Evolutionary conservation across 305 asterid genomes (phyloP).

Genomic region (Fraxinus greggii): DNA sequence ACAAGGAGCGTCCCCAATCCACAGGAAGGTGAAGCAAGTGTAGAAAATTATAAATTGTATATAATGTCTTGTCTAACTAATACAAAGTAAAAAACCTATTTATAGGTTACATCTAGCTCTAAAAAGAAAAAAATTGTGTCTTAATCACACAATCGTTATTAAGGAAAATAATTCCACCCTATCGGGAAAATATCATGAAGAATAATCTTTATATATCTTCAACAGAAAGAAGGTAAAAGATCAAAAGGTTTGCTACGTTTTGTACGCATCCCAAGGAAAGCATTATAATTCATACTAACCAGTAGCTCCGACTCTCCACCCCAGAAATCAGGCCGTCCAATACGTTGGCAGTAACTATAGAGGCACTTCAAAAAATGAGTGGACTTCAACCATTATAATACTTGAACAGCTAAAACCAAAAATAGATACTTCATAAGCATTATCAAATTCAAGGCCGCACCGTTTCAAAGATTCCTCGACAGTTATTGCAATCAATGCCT

Average conservation of each 20-base stretch:
- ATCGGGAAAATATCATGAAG: not conserved
- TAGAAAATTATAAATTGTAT: not conserved
- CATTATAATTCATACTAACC: constrained; percentile 45
- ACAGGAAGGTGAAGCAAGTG: not conserved
- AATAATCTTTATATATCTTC: not conserved
- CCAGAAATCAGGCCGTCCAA: constrained; percentile 89
- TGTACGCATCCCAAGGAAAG: constrained; percentile 3
- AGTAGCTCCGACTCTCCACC: constrained; percentile 96
- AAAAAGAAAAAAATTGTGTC: not conserved
- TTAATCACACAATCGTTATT: not conserved
- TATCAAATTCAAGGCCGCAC: constrained; percentile 45
- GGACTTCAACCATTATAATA: constrained; percentile 13
- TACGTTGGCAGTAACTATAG: constrained; percentile 85
- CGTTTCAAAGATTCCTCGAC: constrained; percentile 79
- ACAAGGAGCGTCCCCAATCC: not conserved
- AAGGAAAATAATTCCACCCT: not conserved
- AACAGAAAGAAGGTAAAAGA: not conserved
- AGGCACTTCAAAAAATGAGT: constrained; percentile 26
- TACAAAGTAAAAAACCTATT: not conserved
- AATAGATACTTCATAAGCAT: not conserved
- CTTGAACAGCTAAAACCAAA: constrained; percentile 9
- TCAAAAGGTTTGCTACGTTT: not conserved
- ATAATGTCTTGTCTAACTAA: not conserved
- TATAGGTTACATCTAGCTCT: not conserved
- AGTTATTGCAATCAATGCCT: constrained; percentile 85